Evolutionary conservation across 345 rosid species (phyloP).

Genomic region (Populus tremula): DNA sequence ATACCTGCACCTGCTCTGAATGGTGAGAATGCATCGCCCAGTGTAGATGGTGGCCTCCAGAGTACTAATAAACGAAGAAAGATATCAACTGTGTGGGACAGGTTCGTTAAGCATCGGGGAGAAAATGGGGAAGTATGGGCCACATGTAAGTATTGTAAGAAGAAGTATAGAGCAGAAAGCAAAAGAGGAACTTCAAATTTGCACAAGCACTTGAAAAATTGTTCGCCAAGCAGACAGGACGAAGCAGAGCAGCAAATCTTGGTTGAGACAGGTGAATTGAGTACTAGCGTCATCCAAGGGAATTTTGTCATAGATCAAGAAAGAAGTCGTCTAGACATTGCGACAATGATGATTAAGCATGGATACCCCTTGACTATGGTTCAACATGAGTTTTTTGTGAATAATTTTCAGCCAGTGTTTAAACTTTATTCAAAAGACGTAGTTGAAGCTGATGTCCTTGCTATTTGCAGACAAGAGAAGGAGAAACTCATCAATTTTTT

Average conservation of each 20-base stretch:
- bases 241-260: background rate
- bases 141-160: background rate
- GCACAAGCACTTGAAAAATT: background rate
- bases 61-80: too few relatives aligned
- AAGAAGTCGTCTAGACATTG: background rate
- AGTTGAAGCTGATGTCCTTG: background rate
- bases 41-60: too few relatives aligned
- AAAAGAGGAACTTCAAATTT: background rate
- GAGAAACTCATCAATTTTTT: background rate
- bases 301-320: background rate
- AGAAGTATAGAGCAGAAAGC: background rate
- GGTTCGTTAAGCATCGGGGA: background rate
- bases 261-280: background rate
- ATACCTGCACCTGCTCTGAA: background rate
- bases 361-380: background rate
- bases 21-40: background rate
- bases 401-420: too few relatives aligned
- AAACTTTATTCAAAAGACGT: background rate
- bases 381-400: background rate
- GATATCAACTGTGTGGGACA: background rate
- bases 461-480: background rate
- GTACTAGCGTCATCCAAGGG: background rate
- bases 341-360: background rate
- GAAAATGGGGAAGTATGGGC: background rate
- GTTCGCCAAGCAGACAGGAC: background rate